Evolutionary conservation across 2,329 filamentous ascomycete species (phyloP).

Genomic region (Pseudonectria buxi): DNA sequence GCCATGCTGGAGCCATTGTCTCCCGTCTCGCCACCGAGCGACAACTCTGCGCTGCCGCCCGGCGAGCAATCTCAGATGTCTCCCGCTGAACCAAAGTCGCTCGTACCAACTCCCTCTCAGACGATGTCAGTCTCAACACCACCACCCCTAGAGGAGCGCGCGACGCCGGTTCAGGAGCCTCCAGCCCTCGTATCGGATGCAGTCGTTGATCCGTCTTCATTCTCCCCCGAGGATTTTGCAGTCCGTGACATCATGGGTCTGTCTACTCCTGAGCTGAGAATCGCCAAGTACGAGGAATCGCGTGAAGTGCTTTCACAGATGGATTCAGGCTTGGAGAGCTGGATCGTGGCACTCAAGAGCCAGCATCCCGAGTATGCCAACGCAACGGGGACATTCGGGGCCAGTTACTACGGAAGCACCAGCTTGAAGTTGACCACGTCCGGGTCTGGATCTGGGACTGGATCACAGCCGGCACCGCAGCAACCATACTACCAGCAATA

Average conservation of each 20-base stretch:
- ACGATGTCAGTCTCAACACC: constrained; percentile 24
- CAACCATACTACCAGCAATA: constrained; percentile 53
- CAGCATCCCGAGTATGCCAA: constrained; percentile 43
- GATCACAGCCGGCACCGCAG: constrained; percentile 25
- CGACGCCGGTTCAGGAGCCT: background rate
- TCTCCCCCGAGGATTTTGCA: constrained; percentile 35
- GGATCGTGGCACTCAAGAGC: constrained; percentile 42
- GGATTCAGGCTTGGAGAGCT: constrained; percentile 65
- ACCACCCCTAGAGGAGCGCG: constrained; percentile 25
- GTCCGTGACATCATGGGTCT: constrained; percentile 76
- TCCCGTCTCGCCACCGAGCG: constrained; percentile 34
- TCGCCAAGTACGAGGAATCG: constrained; percentile 66
- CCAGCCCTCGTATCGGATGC: no score
- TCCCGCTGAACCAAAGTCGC: constrained; percentile 38
- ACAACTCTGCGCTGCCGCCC: constrained; percentile 18
- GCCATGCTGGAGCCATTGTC: constrained; percentile 35
- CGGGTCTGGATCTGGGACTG: background rate
- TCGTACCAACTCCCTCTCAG: constrained; percentile 28
- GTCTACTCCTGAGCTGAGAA: constrained; percentile 58
- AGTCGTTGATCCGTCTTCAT: no score
- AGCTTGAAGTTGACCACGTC: no score
- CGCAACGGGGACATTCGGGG: constrained; percentile 25
- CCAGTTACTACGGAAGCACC: no score
- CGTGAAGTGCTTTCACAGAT: constrained; percentile 62
- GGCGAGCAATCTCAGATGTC: constrained; percentile 28